Evolutionary conservation across 192 early-diverging fungal species (phyloP).

Genomic region (Spizellomyces punctatus): DNA sequence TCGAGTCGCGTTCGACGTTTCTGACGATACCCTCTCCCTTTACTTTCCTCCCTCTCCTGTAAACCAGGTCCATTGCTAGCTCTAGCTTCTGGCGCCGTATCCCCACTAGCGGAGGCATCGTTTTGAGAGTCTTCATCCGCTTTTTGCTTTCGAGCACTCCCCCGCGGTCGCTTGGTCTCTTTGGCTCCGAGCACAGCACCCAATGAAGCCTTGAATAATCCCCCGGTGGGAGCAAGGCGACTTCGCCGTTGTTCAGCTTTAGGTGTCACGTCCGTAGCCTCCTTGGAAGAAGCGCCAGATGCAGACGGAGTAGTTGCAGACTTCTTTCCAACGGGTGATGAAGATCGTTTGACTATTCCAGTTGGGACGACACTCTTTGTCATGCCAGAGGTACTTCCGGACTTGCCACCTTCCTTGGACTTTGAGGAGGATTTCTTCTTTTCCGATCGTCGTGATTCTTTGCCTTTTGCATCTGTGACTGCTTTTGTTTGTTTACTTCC

Average conservation of each 20-base stretch:
- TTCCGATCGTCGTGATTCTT: background rate
- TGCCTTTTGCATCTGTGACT: background rate
- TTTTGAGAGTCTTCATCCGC: no score
- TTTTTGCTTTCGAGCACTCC: background rate
- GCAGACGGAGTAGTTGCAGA: background rate
- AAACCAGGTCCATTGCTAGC: no score
- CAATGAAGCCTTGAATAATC: conserved; percentile 26
- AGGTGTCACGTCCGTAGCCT: background rate
- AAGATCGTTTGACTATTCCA: background rate
- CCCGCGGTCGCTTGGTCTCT: conserved; percentile 9
- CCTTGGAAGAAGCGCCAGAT: background rate
- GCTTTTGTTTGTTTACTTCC: background rate
- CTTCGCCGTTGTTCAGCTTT: background rate
- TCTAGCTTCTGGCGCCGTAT: no score
- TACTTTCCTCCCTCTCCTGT: conserved; percentile 1
- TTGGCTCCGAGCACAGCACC: conserved; percentile 19
- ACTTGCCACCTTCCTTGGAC: background rate
- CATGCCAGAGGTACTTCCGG: background rate
- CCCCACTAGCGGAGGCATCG: no score
- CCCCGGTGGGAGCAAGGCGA: conserved; percentile 15
- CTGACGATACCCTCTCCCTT: conserved; percentile 23
- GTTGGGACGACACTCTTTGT: background rate
- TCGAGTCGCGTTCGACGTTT: conserved; percentile 10
- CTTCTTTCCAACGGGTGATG: conserved; percentile 5
- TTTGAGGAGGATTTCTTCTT: background rate